These are phyloP conservation scores for Barbarea vulgaris DNA, from an alignment of 345 rosid species.

Conservation along the genomic window DNA sequence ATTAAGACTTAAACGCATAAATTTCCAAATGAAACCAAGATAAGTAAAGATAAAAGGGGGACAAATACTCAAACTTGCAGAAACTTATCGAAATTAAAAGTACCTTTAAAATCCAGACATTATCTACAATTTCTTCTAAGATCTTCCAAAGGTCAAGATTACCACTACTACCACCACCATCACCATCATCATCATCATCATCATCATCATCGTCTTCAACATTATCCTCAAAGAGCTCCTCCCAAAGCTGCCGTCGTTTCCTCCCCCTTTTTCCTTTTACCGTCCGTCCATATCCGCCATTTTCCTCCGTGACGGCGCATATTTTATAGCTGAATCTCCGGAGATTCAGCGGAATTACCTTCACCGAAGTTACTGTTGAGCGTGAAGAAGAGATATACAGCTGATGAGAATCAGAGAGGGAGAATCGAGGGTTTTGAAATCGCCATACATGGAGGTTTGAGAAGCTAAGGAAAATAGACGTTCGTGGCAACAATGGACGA, in stretches of 20 bases:
- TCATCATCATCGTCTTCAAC: conserved; percentile 28
- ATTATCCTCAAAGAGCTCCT: conserved; percentile 36
- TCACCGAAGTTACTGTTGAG: conserved; percentile 10
- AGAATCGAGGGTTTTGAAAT: background rate
- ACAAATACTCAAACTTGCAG: no score
- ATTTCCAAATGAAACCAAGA: no score
- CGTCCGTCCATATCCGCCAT: background rate
- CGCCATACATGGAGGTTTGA: conserved; percentile 2
- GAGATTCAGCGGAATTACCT: background rate
- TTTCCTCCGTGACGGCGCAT: background rate
- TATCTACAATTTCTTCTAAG: conserved; percentile 36
- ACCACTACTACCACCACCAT: no score
- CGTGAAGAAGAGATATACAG: conserved; percentile 13
- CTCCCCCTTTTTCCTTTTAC: conserved; percentile 21
- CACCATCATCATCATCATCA: background rate
- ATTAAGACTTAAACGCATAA: no score
- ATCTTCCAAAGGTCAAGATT: conserved; percentile 35
- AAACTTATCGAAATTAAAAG: background rate
- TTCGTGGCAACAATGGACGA: conserved; percentile 15
- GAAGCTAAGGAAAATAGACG: background rate
- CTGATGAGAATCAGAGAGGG: background rate
- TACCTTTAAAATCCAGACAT: conserved; percentile 47
- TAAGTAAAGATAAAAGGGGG: no score
- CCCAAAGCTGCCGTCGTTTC: conserved; percentile 38
- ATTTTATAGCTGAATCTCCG: conserved; percentile 20